Percentiles rank a stretch among this genome's conserved stretches.
Conservation (phyloP, 169 alveolate species). For the Hammondia hammondi region DNA sequence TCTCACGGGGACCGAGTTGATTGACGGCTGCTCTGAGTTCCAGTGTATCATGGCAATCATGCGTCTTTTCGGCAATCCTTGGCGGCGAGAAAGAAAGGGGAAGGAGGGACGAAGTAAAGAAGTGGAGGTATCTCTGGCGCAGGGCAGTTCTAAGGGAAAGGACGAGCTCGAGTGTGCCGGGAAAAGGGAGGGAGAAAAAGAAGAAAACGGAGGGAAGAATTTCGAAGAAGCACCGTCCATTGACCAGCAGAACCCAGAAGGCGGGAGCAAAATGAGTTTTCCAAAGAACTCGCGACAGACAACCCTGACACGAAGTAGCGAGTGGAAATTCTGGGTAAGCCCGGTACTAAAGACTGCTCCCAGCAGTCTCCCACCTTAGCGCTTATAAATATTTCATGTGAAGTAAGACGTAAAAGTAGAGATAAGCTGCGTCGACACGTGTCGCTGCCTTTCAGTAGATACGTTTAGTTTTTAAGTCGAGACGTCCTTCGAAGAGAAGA, state of each 20-base stretch:
- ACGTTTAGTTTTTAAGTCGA: too few relatives aligned
- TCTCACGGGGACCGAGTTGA: conserved; percentile 53
- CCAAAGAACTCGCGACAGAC: not conserved
- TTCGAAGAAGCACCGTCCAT: not conserved
- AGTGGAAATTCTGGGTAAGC: conserved; percentile 27
- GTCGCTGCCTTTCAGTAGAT: too few relatives aligned
- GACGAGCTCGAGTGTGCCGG: not conserved
- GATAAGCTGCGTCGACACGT: too few relatives aligned
- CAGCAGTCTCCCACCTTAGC: too few relatives aligned
- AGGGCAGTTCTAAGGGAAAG: not conserved
- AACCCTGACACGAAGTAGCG: not conserved
- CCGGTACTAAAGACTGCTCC: not conserved
- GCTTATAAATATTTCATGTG: too few relatives aligned
- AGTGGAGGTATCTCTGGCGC: not conserved
- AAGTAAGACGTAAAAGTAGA: too few relatives aligned
- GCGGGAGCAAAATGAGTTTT: not conserved
- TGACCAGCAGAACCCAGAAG: not conserved
- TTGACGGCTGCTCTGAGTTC: conserved; percentile 53
- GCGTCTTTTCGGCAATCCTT: conserved; percentile 57
- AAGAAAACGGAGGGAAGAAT: not conserved
- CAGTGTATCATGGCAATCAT: conserved; percentile 47
- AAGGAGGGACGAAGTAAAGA: not conserved
- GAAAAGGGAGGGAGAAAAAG: not conserved
- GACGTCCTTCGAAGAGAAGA: too few relatives aligned
- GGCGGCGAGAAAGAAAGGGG: not conserved